Conservation (phyloP, 371 early-diverging fungal genomes). For the Chytridium lagenaria region DNA sequence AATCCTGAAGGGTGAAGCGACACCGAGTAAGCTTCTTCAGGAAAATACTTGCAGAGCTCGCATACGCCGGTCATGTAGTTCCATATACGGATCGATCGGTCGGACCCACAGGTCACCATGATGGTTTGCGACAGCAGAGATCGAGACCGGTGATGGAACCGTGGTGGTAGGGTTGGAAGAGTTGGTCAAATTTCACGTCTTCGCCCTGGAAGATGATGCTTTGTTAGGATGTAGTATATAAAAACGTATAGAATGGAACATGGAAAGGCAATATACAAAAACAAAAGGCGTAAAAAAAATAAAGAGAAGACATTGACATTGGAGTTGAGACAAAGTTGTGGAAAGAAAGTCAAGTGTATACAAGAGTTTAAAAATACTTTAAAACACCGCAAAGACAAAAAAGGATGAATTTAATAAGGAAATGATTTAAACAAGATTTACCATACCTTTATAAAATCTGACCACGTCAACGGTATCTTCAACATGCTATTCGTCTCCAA, state of each 20-base stretch:
- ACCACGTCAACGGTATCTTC: conserved; percentile 36
- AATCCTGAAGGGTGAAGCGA: conserved; percentile 62
- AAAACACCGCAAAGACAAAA: too few relatives aligned
- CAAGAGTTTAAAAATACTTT: too few relatives aligned
- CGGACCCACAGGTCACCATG: conserved; percentile 55
- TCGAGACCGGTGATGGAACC: conserved; percentile 55
- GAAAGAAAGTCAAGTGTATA: too few relatives aligned
- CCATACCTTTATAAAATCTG: conserved; percentile 36
- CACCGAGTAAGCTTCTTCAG: conserved; percentile 56
- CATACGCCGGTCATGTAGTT: conserved; percentile 56
- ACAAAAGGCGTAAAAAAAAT: too few relatives aligned
- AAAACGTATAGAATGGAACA: too few relatives aligned
- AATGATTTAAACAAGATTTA: neutral
- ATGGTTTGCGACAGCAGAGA: conserved; percentile 58
- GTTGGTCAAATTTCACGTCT: conserved; percentile 45
- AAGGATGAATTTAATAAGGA: neutral
- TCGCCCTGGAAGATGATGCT: too few relatives aligned
- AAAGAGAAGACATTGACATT: too few relatives aligned
- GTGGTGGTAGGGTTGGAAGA: conserved; percentile 53
- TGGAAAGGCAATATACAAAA: too few relatives aligned
- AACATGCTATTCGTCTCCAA: conserved; percentile 40
- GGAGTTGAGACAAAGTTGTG: too few relatives aligned
- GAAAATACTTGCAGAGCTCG: conserved; percentile 55
- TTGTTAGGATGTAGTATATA: too few relatives aligned
- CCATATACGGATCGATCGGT: conserved; percentile 59